Evolutionary conservation across 495 filamentous ascomycete genomes (phyloP), one percentile per base, ranked within the genome.

Genomic region (Xylaria flabelliformis): DNA sequence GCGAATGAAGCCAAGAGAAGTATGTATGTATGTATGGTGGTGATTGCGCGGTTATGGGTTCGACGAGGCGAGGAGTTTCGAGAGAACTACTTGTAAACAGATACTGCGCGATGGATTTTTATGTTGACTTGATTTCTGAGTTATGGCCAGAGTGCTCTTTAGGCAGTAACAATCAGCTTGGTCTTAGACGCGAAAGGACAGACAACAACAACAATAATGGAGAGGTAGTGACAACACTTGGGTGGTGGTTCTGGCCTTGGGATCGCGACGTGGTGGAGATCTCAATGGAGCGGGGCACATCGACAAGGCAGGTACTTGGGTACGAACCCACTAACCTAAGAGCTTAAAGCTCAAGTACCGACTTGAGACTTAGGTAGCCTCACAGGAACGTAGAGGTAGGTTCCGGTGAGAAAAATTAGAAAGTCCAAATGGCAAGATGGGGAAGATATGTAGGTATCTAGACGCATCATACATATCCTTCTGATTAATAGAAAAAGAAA

Each of bases 201-300:
- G 69, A 55, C 69, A 46, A 64, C 69, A 71, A 32, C 21, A 64
- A 29, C 21, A 64, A 19, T 21, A 32, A 71, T 17, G 34, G 66
- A 56, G 66, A 56, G 53, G 26, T 9, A 26, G 34, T 34, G 26
- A 53, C 39, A 41, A 59, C 41, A 53, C 2, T 53, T 13, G 39
- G 39, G 3, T 39, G 67, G 46, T 24, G 24, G 58, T 41, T 69
- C 67, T 51, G 41, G 41, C 58, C 53, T 34, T 32, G 41, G 59
- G 34, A 61, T 71, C 59, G 62, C 59, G 62, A 71, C 59, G 13
- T 70, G 68, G 13, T 70, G 68, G 55, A 39, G 58, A 64, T 64
- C 46, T 41, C 46, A 12, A 42, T 26, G 15, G 59, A 53, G 58
- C 56, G 44, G 68, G 68, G 68, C 56, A 63, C 26, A 69, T 34